phyloP scores from a whole-genome alignment of 2,329 filamentous ascomycete genomes.

The Aureobasidium mangrovei region DNA sequence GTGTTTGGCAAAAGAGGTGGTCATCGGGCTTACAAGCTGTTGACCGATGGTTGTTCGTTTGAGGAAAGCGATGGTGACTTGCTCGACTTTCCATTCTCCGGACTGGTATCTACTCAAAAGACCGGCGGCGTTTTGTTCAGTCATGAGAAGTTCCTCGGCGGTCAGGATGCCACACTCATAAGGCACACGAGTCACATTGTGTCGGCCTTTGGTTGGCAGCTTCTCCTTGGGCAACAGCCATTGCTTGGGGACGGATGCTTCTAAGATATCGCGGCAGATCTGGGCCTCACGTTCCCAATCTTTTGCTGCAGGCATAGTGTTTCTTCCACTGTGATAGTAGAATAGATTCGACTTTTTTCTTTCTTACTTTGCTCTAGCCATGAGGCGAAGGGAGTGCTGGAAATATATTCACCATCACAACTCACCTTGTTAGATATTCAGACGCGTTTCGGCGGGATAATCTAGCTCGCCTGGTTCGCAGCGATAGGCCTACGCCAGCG shows the following conservation, averaged over 20 bases:
- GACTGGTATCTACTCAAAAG: slow-evolving; percentile 35
- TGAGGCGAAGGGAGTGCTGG: too few species aligned
- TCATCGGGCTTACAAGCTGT: slow-evolving; percentile 35
- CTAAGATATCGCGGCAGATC: slow-evolving; percentile 12
- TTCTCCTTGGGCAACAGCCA: slow-evolving; percentile 48
- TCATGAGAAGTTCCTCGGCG: slow-evolving; percentile 42
- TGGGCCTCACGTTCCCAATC: slow-evolving; percentile 12
- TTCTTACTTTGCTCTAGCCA: too few species aligned
- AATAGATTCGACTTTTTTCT: not conserved
- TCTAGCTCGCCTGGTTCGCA: too few species aligned
- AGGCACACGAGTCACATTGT: slow-evolving; percentile 50
- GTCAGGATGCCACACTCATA: slow-evolving; percentile 51
- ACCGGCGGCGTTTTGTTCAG: slow-evolving; percentile 32
- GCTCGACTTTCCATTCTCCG: slow-evolving; percentile 41
- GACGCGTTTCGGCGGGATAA: too few species aligned
- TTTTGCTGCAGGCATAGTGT: slow-evolving; percentile 13
- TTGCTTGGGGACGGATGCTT: slow-evolving; percentile 46
- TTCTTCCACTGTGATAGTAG: not conserved
- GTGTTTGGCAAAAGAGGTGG: not conserved
- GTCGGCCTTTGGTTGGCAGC: slow-evolving; percentile 44
- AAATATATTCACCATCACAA: too few species aligned
- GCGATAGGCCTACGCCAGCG: too few species aligned
- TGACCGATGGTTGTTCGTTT: slow-evolving; percentile 47
- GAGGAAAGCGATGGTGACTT: slow-evolving; percentile 46
- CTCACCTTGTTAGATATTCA: too few species aligned